Evolutionary conservation across 768 basidiomycete species (phyloP), one percentile per base, ranked within the genome.

Genomic region (Boletus eberwhitei): DNA sequence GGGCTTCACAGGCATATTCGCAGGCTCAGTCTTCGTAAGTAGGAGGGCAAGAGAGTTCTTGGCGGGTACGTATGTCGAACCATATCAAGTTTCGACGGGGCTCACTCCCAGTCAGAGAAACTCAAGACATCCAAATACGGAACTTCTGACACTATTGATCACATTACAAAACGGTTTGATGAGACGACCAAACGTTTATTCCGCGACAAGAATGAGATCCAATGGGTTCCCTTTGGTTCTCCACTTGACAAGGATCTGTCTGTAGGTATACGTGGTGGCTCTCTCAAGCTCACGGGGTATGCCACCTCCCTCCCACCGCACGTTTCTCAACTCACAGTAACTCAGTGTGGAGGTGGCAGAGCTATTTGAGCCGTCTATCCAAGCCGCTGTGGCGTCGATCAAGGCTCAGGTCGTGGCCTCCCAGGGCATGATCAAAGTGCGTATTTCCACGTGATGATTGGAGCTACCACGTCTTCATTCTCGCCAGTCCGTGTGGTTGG

Each of bases 111-210:
- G 49, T 24, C 66, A 90, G 88, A 83, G 54, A 90, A 90, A 69
- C 80, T 91, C 54, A 83, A 78, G 61, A 76, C 74, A 59, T 90
- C 88, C 19, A 86, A 79, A 72, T 91, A 90, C 58, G 87, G 88
- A 44, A 80, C 82, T 2, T 66, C 80, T 2, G 88, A 87, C 64
- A 76, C 86, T 4, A 74, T 91, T 8, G 88, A 90, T 49, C 88
- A 91, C 61, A 88, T 91, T 63, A 86, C 88, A 5, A 83, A 84
- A 59, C 79, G 83, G 16, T 91, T 91, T 66, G 88, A 91, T 53
- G 88, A 91, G 68, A 89, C 88, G 0, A 91, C 88, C 5, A 91
- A 91, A 65, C 81, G 88, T 29, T 71, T 90, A 0, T 91, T 91
- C 68, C 80, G 87, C 4, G 85, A 88, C 55, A 77, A 77, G 61